phyloP scores from a whole-genome alignment of 2,329 filamentous ascomycete genomes.

The Mollisiaceae sp. region DNA sequence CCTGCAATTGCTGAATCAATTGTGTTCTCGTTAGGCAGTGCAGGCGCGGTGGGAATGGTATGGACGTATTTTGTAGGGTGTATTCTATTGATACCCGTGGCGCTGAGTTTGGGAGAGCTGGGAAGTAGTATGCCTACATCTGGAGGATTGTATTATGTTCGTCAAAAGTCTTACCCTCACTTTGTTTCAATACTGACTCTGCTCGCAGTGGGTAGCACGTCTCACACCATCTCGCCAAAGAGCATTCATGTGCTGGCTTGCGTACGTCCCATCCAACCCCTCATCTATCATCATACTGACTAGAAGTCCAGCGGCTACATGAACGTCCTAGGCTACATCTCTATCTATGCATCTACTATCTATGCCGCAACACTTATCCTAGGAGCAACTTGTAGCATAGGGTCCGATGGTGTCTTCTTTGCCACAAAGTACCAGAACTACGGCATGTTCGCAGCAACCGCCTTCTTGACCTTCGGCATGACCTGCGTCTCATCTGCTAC shows the following conservation, averaged over 20 bases:
- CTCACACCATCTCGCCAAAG: constrained; percentile 39
- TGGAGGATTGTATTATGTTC: constrained; percentile 42
- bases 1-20: constrained; percentile 43
- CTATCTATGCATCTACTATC: constrained; percentile 43
- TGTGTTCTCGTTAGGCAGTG: constrained; percentile 40
- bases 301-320: constrained; percentile 38
- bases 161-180: constrained; percentile 1
- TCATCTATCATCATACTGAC: constrained; percentile 16
- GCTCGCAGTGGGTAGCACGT: constrained; percentile 40
- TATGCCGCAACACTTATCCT: constrained; percentile 43
- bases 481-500: constrained; percentile 40
- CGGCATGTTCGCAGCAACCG: constrained; percentile 41
- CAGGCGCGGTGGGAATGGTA: constrained; percentile 40
- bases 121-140: constrained; percentile 43
- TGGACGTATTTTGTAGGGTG: constrained; percentile 42
- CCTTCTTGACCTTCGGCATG: constrained; percentile 40
- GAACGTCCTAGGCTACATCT: constrained; percentile 43
- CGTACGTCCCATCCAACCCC: constrained; percentile 30
- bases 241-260: constrained; percentile 44
- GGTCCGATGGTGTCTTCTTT: constrained; percentile 32
- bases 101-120: constrained; percentile 41
- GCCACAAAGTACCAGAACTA: constrained; percentile 42
- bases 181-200: constrained; percentile 14
- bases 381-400: constrained; percentile 38
- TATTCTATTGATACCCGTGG: constrained; percentile 41